Evolutionary conservation across 1,139 yeast genomes (phyloP).

Genomic region (Saccharomyces hybrid): DNA sequence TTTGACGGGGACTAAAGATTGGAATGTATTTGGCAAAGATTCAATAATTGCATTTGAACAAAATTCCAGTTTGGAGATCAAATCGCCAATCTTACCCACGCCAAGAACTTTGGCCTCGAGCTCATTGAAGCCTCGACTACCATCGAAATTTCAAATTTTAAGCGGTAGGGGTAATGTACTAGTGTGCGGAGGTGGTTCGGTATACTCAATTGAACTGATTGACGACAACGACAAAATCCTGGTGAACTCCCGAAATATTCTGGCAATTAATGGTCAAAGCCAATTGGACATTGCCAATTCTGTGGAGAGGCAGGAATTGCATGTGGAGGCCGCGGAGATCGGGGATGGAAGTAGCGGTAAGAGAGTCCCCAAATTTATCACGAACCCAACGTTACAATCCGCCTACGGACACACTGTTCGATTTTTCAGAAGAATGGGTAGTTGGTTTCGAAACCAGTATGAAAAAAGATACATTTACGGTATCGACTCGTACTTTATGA

Average conservation of each 20-base stretch:
- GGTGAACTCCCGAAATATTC: conserved; percentile 25
- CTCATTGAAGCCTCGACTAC: conserved; percentile 7
- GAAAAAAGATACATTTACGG: conserved; percentile 8
- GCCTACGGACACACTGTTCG: conserved; percentile 9
- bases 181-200: conserved; percentile 28
- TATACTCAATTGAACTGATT: conserved; percentile 24
- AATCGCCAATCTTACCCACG: conserved; percentile 10
- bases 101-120: conserved; percentile 7
- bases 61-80: conserved; percentile 24
- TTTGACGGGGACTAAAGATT: conserved; percentile 28
- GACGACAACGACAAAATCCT: conserved; percentile 24
- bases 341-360: background rate
- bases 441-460: background rate
- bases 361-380: background rate
- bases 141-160: conserved; percentile 16
- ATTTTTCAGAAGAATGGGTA: conserved; percentile 10
- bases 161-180: conserved; percentile 31
- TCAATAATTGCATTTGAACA: conserved; percentile 27
- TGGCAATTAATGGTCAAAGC: conserved; percentile 28
- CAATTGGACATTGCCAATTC: conserved; percentile 23
- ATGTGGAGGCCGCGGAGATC: background rate
- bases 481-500: conserved; percentile 18
- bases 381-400: conserved; percentile 8
- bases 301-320: conserved; percentile 3
- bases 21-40: conserved; percentile 29